Evolutionary conservation across 768 basidiomycete genomes (phyloP), one percentile per base, ranked within the genome.

Genomic region (Kwoniella dejecticola): DNA sequence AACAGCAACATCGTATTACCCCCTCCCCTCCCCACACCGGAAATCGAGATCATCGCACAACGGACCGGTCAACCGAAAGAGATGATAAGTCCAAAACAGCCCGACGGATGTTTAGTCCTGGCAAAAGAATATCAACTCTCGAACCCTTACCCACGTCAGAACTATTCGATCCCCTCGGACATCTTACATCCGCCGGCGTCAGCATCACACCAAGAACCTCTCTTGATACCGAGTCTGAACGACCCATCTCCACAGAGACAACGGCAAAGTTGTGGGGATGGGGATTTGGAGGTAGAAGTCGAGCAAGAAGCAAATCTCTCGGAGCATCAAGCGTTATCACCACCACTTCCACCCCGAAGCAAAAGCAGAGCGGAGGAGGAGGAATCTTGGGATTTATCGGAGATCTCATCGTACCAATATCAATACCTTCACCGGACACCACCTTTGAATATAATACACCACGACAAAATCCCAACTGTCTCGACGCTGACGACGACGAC

Each of bases 81-180:
- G 23, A 21, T 46, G 46, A 60, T 45, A 7, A 23, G 47, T 11
- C 58, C 48, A 27, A 24, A 29, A 26, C 56, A 21, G 13, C 30
- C 56, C 7, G 31, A 26, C 27, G 58, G 36, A 40, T 52, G 58
- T 21, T n/a, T 31, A 8, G 27, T 44, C 10, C 29, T 30, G 17
- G 53, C 49, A 57, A 63, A 33, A 60, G 64, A 52, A 36, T 66
- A 52, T 66, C 68, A 49, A 46, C 65, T 56, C 64, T 66, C 54
- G 68, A 69, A 26, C 60, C 64, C 64, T 56, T 70, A 48, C 63
- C 69, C 24, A 64, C 67, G 48, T 52, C 58, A 49, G 56, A 64
- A 29, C 46, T 63, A 41, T 29, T 64, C 62, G 63, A 68, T 55
- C 65, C 59, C 55, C 60, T 67, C 61, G 64, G 59, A 33, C 61